Evolutionary conservation across 2,329 filamentous ascomycete genomes (phyloP).

Genomic region (Fusarium verticillioides): DNA sequence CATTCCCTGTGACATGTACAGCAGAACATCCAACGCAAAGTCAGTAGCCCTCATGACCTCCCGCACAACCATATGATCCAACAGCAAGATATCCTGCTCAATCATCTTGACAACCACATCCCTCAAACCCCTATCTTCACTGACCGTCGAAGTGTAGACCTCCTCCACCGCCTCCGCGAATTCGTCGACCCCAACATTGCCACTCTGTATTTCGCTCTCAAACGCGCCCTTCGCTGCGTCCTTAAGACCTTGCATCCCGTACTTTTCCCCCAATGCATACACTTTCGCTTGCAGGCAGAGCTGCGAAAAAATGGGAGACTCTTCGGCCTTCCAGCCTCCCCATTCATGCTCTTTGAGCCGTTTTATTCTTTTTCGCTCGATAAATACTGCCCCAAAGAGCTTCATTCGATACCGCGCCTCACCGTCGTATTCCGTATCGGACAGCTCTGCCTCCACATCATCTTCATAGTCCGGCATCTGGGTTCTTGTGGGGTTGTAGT

Average conservation of each 20-base stretch:
- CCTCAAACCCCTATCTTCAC: background rate
- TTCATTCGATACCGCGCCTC: fast-evolving
- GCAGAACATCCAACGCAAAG: background rate
- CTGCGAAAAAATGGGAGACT: fast-evolving
- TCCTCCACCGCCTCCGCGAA: background rate
- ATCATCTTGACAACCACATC: background rate
- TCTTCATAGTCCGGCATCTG: fast-evolving
- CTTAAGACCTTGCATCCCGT: fast-evolving
- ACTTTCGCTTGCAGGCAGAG: background rate
- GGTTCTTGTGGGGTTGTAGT: background rate
- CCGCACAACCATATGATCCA: background rate
- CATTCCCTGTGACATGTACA: background rate
- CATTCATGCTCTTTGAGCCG: background rate
- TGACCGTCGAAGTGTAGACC: background rate
- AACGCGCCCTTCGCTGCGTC: fast-evolving
- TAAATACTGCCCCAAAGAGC: background rate
- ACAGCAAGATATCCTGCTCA: background rate
- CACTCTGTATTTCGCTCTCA: background rate
- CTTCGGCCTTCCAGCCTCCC: background rate
- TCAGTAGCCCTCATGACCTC: background rate
- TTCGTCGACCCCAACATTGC: fast-evolving
- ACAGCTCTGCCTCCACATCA: background rate
- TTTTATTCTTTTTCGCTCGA: background rate
- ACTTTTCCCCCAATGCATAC: fast-evolving
- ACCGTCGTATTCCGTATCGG: background rate